Evolutionary conservation across 73 alveolate genomes (phyloP).

Genomic region (Tetrahymena thermophila): DNA sequence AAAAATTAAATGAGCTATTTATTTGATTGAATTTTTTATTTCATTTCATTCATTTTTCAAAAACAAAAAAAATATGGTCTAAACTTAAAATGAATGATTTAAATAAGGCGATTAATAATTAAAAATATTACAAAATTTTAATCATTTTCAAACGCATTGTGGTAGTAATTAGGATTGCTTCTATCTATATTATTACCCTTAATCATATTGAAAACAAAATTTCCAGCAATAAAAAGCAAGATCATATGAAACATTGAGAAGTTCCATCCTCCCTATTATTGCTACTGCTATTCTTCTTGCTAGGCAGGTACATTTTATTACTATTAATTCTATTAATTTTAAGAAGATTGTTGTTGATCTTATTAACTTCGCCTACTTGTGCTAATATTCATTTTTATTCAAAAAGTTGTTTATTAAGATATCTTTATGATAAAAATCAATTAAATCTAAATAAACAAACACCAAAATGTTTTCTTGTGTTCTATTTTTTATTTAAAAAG

Average conservation of each 20-base stretch:
- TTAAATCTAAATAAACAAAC: neutral
- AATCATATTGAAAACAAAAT: neutral
- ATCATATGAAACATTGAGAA: neutral
- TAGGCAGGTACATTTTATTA: neutral
- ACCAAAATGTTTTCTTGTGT: too few relatives aligned
- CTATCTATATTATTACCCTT: neutral
- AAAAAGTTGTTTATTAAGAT: neutral
- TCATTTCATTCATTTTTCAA: too few relatives aligned
- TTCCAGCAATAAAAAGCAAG: neutral
- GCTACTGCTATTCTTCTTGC: neutral
- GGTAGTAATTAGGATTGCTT: neutral
- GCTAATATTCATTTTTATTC: neutral
- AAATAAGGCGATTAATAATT: too few relatives aligned
- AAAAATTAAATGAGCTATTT: neutral
- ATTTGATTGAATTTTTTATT: neutral
- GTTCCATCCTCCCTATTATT: neutral
- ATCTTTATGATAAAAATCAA: neutral
- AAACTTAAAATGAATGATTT: too few relatives aligned
- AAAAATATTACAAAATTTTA: neutral
- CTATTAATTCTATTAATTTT: neutral
- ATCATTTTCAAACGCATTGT: neutral
- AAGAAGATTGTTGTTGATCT: neutral
- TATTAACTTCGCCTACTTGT: neutral
- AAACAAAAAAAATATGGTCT: too few relatives aligned
- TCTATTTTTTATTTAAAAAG: neutral